Evolutionary conservation across 768 basidiomycete genomes (phyloP).

Genomic region (Lactarius hengduanensis): DNA sequence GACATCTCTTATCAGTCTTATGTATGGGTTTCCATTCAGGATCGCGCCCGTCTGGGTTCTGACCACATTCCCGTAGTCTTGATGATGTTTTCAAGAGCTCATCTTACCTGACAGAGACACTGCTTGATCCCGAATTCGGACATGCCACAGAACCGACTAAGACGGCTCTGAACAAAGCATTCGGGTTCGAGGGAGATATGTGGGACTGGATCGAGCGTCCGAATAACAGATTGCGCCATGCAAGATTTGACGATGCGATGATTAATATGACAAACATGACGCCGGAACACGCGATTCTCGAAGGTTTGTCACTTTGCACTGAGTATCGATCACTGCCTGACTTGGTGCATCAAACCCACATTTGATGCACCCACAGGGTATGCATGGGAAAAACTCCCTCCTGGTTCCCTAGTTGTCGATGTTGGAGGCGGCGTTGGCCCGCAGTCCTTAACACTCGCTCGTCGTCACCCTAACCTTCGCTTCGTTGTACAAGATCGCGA

Average conservation of each 20-base stretch:
- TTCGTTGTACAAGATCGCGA: not conserved
- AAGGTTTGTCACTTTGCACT: not conserved
- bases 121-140: constrained; percentile 34
- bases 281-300: not conserved
- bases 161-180: not conserved
- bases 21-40: not conserved
- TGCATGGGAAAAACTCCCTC: not conserved
- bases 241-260: too few relatives aligned
- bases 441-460: not conserved
- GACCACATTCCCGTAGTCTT: not conserved
- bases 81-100: constrained; percentile 37
- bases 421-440: not conserved
- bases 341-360: not conserved
- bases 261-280: not conserved
- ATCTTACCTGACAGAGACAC: constrained; percentile 36
- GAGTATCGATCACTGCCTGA: not conserved
- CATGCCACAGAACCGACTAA: not conserved
- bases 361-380: too few relatives aligned
- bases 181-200: not conserved
- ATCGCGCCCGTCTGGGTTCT: not conserved
- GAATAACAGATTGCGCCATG: not conserved
- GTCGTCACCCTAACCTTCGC: not conserved
- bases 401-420: not conserved
- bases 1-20: not conserved
- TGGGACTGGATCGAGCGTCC: not conserved